These are phyloP conservation scores for Urtica urens DNA, from an alignment of 306 rosid genomes.

Conservation along the genomic window DNA sequence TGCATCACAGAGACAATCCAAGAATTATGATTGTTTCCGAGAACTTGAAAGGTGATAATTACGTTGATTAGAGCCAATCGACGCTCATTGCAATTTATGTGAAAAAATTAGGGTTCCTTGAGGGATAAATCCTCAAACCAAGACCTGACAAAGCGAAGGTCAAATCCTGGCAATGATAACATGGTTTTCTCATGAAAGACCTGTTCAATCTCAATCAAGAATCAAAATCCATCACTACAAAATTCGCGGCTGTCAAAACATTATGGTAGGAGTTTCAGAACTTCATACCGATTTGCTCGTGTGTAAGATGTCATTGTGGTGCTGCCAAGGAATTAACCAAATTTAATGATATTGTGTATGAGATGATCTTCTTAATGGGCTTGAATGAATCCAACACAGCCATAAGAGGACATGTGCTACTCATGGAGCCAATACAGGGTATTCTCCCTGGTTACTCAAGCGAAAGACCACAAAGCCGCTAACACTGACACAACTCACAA, in stretches of 20 bases:
- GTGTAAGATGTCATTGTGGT: background rate
- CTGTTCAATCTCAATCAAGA: background rate
- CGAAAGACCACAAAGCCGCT: background rate
- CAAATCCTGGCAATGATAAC: background rate
- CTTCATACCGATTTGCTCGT: background rate
- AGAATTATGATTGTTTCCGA: too few relatives aligned
- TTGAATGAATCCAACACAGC: background rate
- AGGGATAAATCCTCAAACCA: background rate
- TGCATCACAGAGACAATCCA: background rate
- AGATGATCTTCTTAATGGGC: background rate
- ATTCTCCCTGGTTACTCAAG: background rate
- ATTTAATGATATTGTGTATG: background rate
- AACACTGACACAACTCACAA: too few relatives aligned
- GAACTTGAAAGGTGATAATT: background rate
- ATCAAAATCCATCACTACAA: background rate
- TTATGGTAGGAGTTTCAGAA: background rate
- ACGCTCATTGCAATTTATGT: background rate
- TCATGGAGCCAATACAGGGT: background rate
- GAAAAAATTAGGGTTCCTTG: background rate
- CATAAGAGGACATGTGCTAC: background rate
- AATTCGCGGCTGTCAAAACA: background rate
- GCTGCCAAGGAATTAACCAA: background rate
- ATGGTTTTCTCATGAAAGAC: background rate
- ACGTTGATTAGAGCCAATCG: background rate
- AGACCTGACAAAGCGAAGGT: background rate